Base-by-base conservation (phyloP, 2,329 filamentous ascomycete genomes). In the Endoconidiophora polonica region DNA sequence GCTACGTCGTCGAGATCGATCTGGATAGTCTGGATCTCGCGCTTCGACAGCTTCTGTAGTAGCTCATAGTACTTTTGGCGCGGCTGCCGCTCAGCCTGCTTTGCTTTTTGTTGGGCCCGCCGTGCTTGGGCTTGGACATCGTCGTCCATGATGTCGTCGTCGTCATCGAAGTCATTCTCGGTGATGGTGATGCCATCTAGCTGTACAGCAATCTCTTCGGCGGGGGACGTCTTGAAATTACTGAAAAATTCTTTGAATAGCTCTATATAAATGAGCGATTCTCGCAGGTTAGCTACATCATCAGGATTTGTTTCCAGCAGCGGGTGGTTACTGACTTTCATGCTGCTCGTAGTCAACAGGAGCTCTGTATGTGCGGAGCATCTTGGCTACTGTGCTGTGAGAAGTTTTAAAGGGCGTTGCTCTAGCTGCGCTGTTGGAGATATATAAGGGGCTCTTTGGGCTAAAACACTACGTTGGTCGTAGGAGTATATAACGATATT, bases 1-100 rank as follows among this genome's bases (percentile, higher is more conserved):
- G 79, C 76, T 53, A 98, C 60, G 61, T 98, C 93, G 63, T 96
- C 88, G 54, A 98, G 68, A 58, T 96, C 88, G 60, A 98, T 81
- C 50, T 83, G 69, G 48, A 96, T 74, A 61, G 94, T 83, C 55
- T 83, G 76, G 52, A 75, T 70, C 56, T 78, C 73, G 56, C 91
- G 77, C 62, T 98, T 83, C 52, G 90, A 83, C 10, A 98, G 74
- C 59, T 90, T 77, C 63, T 95, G 88, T 60, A 98, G 70, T 61
- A 90, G 72, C 49, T 86, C 76, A 72, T 83, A 81, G 67, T 98
- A 98, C 67, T 96, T 96, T 63, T 81, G 70, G 62, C 82, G 86
- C 38, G 79, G 80, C 58, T 71, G 64, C 58, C 65, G 67, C 58
- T 66, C 66, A 56, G 61, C 68, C 57, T 68, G 68, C 61, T 66